A percentile compares a stretch with the other conserved stretches of the same genome.
Evolutionary conservation across 192 early-diverging fungal genomes (phyloP).

Genomic region (Spinellus fusiger): DNA sequence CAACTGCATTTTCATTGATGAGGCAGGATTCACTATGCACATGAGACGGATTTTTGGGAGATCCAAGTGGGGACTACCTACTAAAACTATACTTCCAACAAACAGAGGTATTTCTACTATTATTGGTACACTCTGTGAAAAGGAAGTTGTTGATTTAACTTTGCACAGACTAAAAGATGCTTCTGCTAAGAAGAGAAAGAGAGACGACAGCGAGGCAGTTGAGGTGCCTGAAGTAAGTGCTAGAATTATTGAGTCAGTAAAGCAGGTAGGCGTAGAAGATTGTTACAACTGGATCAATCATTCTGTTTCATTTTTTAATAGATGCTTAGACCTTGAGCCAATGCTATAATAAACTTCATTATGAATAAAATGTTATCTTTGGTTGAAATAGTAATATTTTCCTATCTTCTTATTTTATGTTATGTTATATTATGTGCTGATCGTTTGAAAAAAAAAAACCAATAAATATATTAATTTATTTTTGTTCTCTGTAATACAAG

Average conservation of each 20-base stretch:
- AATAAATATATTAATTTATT: too few species aligned
- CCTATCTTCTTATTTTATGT: too few species aligned
- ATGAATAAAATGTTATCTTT: too few species aligned
- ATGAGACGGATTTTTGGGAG: conserved; percentile 1
- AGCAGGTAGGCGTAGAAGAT: not conserved
- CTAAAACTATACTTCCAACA: not conserved
- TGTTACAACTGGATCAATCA: not conserved
- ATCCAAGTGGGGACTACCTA: conserved; percentile 6
- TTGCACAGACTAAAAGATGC: too few species aligned
- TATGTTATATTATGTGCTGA: too few species aligned
- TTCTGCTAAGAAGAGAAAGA: not conserved
- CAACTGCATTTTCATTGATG: conserved; percentile 8
- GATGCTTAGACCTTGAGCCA: too few species aligned
- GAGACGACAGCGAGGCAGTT: not conserved
- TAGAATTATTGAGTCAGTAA: not conserved
- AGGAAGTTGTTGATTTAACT: not conserved
- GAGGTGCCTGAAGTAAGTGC: not conserved
- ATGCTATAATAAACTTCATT: too few species aligned
- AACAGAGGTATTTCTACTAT: not conserved
- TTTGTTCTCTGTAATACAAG: too few species aligned
- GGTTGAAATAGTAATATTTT: too few species aligned
- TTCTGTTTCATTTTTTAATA: not conserved
- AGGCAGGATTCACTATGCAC: conserved; percentile 9
- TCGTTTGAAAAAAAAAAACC: too few species aligned
- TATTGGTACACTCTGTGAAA: not conserved